phyloP scores from a whole-genome alignment of 805 yeast genomes.

The Metschnikowia vanudenii region DNA sequence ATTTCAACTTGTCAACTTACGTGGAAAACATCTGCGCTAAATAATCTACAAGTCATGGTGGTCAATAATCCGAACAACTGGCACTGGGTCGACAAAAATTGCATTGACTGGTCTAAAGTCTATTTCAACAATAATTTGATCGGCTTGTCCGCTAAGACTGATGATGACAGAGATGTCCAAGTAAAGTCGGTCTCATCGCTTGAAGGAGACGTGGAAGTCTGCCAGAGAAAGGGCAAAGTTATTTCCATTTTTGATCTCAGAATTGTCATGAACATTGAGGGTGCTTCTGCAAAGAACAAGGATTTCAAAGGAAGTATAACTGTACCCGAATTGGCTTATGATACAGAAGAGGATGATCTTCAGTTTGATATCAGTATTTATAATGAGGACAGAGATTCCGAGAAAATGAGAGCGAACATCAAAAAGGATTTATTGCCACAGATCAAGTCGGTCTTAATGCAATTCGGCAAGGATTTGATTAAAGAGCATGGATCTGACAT shows the following conservation, averaged over 20 bases:
- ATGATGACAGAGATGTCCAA: conserved; percentile 27
- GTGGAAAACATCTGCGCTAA: not conserved
- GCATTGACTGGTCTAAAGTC: conserved; percentile 83
- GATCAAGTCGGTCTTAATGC: conserved; percentile 55
- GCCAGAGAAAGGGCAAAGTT: conserved; percentile 95
- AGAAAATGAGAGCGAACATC: conserved; percentile 51
- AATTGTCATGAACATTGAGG: conserved; percentile 57
- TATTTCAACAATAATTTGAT: conserved; percentile 66
- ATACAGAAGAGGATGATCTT: conserved; percentile 78
- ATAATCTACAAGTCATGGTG: conserved; percentile 56
- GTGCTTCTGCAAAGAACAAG: conserved; percentile 28
- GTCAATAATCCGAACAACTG: conserved; percentile 97
- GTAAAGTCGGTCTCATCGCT: conserved; percentile 53
- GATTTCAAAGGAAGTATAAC: conserved; percentile 68
- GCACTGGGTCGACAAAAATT: conserved; percentile 99
- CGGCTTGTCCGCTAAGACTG: conserved; percentile 43
- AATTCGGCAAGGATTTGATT: conserved; percentile 79
- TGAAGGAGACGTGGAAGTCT: conserved; percentile 96
- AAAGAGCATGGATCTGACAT: conserved; percentile 77
- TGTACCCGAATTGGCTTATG: conserved; percentile 93
- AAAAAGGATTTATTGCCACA: conserved; percentile 62
- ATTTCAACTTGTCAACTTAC: not conserved
- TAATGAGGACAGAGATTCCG: conserved; percentile 47
- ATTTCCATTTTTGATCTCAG: conserved; percentile 85
- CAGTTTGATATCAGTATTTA: conserved; percentile 76